These are phyloP conservation scores for Thielaviopsis musarum DNA, from an alignment of 2,329 filamentous ascomycete species.

Conservation along the genomic window DNA sequence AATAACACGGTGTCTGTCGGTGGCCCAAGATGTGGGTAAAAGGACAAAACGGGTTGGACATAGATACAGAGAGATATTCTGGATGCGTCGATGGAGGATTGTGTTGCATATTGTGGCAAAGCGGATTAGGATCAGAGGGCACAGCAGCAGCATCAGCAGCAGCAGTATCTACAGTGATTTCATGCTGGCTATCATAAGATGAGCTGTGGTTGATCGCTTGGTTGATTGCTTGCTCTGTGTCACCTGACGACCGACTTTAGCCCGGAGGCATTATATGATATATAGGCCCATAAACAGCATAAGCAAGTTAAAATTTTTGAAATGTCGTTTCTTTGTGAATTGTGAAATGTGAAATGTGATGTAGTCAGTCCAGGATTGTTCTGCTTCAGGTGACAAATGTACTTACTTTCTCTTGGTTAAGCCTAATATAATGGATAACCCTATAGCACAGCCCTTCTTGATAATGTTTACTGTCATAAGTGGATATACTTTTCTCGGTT, in stretches of 20 bases:
- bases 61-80: background rate
- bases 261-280: constrained; percentile 9
- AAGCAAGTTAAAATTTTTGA: constrained; percentile 9
- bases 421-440: too few species aligned
- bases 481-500: too few species aligned
- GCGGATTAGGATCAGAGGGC: background rate
- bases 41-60: background rate
- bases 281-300: constrained; percentile 10
- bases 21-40: background rate
- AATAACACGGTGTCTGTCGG: background rate
- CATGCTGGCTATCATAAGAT: background rate
- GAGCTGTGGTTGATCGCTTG: background rate
- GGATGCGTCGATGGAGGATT: background rate
- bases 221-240: background rate
- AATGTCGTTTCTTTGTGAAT: background rate
- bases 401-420: too few species aligned
- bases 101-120: constrained; percentile 11
- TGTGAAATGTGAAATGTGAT: background rate
- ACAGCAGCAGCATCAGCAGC: background rate
- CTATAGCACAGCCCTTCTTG: too few species aligned
- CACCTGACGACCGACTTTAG: constrained; percentile 4
- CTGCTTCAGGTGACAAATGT: too few species aligned
- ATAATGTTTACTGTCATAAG: too few species aligned
- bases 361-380: too few species aligned
- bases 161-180: too few species aligned